Conservation (phyloP, 331 rosid species). For the Prunus yedoensis region DNA sequence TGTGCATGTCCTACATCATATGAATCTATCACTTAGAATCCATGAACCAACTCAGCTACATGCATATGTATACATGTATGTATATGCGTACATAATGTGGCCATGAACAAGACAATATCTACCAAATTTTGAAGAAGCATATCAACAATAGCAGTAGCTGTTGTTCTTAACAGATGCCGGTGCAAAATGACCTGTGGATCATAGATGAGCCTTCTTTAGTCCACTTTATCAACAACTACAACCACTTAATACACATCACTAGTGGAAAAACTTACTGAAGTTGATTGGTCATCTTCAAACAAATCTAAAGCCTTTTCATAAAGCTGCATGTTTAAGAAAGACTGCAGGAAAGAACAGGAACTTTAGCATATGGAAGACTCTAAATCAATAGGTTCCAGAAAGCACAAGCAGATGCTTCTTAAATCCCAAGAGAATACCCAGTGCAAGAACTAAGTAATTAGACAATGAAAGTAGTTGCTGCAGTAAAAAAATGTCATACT, state of each 20-base stretch:
- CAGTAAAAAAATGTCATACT: constrained; percentile 12
- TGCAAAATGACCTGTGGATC: constrained; percentile 85
- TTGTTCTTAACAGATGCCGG: constrained; percentile 89
- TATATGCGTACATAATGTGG: not conserved
- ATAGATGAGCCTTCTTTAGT: constrained; percentile 24
- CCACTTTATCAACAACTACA: constrained; percentile 30
- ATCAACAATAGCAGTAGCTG: constrained; percentile 74
- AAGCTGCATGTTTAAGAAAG: constrained; percentile 91
- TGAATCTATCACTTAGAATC: constrained; percentile 17
- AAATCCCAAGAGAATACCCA: not conserved
- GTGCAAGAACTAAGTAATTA: not conserved
- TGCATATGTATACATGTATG: not conserved
- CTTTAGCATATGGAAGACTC: constrained; percentile 13
- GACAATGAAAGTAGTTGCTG: not conserved
- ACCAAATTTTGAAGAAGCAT: constrained; percentile 74
- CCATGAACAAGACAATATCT: constrained; percentile 23
- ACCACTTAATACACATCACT: constrained; percentile 23
- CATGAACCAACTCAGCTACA: constrained; percentile 9
- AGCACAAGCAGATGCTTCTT: not conserved
- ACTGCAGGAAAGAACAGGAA: constrained; percentile 50
- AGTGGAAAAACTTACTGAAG: constrained; percentile 60
- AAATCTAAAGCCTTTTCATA: constrained; percentile 90
- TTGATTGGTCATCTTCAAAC: constrained; percentile 93
- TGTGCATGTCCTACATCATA: constrained; percentile 67
- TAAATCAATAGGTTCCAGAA: not conserved